Evolutionary conservation across 139 green algal genomes (phyloP), one percentile per base, ranked within the genome.

Genomic region (Micractinium conductrix): DNA sequence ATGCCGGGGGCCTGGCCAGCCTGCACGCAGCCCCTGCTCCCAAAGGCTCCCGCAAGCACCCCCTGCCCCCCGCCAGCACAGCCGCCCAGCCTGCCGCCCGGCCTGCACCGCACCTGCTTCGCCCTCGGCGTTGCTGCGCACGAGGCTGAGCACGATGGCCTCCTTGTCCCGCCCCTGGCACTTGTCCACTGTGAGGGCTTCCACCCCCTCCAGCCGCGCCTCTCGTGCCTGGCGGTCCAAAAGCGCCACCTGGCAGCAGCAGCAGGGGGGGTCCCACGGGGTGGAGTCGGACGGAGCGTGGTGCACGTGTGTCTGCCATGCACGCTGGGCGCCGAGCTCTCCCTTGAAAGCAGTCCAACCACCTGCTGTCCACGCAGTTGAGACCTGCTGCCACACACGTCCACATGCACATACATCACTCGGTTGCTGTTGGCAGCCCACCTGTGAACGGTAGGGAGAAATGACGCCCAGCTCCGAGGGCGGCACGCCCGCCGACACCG

Each of bases 141-240:
- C 95, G 6, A 98, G 85, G 0, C 93, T 96, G 40, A 97, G 42
- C 35, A 98, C 60, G 1, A 98, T 86, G 43, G 75, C 89, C 4
- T 87, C 44, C 89, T 97, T 97, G 88, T 98, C 95, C 35, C 94
- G 84, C 4, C 95, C 95, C 83, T 98, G 95, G 76, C 91, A 96
- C 69, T 93, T 94, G 87, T 99, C 96, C 1, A 99, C 84, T 0
- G 96, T 99, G 53, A 97, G 80, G 37, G 90, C 93, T 86, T 98
- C 96, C 12, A 98, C 73, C 4, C 16, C 72, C 40, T 28, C 50
- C 84, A 85, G 78, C n/a, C 55, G 43, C 4, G 42, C 43, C 37
- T 78, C 42, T 5, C 69, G 43, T 21, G 33, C 17, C 71, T 78
- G 42, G 38, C 60, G 50, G 14, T 76, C 65, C 50, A 93, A 76